phyloP scores from a whole-genome alignment of 164 flowering plant genomes.

The Echeveria elegans region DNA sequence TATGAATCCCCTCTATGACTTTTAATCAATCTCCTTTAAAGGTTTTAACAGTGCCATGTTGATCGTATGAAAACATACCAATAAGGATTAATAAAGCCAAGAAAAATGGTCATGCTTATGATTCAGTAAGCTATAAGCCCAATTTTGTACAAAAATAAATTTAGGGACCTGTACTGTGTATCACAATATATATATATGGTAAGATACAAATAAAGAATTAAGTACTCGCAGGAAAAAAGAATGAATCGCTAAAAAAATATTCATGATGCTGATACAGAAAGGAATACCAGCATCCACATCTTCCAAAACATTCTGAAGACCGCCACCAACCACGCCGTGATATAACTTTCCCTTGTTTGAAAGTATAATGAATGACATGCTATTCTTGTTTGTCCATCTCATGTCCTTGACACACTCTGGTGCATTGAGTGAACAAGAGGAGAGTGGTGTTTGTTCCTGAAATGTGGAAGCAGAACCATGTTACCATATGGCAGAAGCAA shows the following conservation, averaged over 20 bases:
- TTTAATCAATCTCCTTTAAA: not conserved
- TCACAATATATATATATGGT: not conserved
- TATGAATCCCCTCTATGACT: not conserved
- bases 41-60: not conserved
- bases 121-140: not conserved
- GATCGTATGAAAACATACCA: not conserved
- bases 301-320: constrained; percentile 44
- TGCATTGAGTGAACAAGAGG: constrained; percentile 35
- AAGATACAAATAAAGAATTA: no score
- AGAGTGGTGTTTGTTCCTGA: constrained; percentile 54
- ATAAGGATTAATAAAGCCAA: not conserved
- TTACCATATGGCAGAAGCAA: not conserved
- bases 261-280: not conserved
- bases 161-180: not conserved
- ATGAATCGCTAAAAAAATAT: not conserved
- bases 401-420: constrained; percentile 57
- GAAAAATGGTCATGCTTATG: not conserved
- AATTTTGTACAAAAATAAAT: no score
- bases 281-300: constrained; percentile 79
- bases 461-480: not conserved
- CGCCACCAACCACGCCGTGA: constrained; percentile 33
- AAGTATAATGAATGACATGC: constrained; percentile 45
- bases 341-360: constrained; percentile 52
- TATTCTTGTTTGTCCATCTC: constrained; percentile 44
- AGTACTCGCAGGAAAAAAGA: not conserved